Percentiles rank a stretch among this genome's conserved stretches.
phyloP scores from a whole-genome alignment of 371 early-diverging fungal species.

The Mortierella sp. region DNA sequence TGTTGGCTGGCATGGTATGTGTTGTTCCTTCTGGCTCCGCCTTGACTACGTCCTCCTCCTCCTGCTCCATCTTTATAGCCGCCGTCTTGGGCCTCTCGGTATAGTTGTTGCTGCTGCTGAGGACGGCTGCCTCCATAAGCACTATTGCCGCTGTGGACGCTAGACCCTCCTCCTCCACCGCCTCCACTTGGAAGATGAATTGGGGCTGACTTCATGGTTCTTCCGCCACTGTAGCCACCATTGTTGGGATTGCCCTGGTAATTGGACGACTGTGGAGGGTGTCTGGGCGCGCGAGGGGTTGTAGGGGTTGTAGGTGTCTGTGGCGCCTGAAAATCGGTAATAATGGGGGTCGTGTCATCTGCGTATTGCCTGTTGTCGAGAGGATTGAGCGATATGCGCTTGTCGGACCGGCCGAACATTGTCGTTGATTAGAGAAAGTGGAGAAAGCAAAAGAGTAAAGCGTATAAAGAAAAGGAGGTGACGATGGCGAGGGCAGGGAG shows the following conservation, averaged over 20 bases:
- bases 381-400: conserved; percentile 48
- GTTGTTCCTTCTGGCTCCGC: conserved; percentile 45
- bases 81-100: background rate
- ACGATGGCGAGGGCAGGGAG: background rate
- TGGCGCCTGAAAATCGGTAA: conserved; percentile 37
- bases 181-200: conserved; percentile 30
- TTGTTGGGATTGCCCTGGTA: conserved; percentile 22
- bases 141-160: conserved; percentile 10
- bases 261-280: conserved; percentile 17
- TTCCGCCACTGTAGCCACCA: conserved; percentile 18
- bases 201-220: conserved; percentile 41
- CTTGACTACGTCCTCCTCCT: background rate
- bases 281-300: conserved; percentile 24
- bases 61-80: conserved; percentile 8
- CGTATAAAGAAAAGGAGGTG: background rate
- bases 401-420: conserved; percentile 43
- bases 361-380: conserved; percentile 46
- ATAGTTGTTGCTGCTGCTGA: conserved; percentile 13
- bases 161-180: conserved; percentile 21
- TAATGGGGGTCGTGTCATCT: conserved; percentile 49
- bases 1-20: conserved; percentile 36
- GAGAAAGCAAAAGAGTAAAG: conserved; percentile 3
- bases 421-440: conserved; percentile 5
- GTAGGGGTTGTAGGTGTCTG: conserved; percentile 36
- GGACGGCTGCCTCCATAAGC: background rate